Evolutionary conservation across 306 rosid genomes (phyloP).

Genomic region (Cucurbita argyrosperma): DNA sequence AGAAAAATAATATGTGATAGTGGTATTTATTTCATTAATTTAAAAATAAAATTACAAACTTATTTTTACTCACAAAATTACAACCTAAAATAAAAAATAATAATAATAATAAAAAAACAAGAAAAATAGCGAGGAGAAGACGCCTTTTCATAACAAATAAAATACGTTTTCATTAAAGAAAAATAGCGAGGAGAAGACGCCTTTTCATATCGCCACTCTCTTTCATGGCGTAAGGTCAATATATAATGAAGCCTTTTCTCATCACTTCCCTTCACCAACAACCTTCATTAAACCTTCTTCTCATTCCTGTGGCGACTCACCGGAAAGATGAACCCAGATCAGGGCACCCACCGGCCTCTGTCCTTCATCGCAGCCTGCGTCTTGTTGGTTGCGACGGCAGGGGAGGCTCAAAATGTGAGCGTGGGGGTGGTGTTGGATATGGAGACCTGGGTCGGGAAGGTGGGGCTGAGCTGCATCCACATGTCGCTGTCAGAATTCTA

Average conservation of each 20-base stretch:
- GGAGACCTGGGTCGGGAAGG: conserved; percentile 1
- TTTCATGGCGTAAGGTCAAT: background rate
- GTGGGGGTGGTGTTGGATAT: conserved; percentile 18
- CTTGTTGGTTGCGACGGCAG: background rate
- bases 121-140: too few relatives aligned
- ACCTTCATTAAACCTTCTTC: background rate
- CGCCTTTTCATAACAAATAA: too few relatives aligned
- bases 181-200: too few relatives aligned
- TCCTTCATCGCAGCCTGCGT: background rate
- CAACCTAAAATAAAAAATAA: too few relatives aligned
- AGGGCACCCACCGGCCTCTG: background rate
- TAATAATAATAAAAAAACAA: background rate
- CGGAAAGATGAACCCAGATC: background rate
- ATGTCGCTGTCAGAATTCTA: conserved; percentile 28
- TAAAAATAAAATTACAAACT: too few relatives aligned
- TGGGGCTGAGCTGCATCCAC: conserved; percentile 22
- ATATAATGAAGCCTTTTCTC: too few relatives aligned
- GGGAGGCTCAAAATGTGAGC: conserved; percentile 7
- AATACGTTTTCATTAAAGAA: too few relatives aligned
- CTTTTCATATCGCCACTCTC: background rate
- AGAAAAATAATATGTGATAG: too few relatives aligned
- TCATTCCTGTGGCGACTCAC: background rate
- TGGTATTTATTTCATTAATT: too few relatives aligned
- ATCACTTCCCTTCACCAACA: background rate
- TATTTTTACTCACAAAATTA: too few relatives aligned